phyloP scores from a whole-genome alignment of 257 asterid species.

The Forsythia viridissima region DNA sequence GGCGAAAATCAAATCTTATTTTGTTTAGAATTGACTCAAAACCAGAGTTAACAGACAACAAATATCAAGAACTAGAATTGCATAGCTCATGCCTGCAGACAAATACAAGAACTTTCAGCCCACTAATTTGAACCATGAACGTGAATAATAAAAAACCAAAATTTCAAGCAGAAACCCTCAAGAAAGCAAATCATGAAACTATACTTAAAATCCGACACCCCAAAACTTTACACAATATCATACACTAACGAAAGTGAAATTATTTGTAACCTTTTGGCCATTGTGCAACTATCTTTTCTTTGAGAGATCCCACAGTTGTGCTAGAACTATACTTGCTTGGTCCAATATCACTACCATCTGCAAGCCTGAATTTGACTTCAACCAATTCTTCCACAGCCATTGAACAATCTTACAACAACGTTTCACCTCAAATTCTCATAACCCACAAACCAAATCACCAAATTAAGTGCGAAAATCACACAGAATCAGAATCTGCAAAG shows the following conservation, averaged over 20 bases:
- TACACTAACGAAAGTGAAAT: background rate
- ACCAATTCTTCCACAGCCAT: slow-evolving; percentile 91
- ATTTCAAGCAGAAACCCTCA: background rate
- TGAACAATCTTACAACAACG: slow-evolving; percentile 23
- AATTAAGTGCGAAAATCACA: background rate
- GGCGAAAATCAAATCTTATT: background rate
- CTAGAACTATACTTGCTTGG: slow-evolving; percentile 71
- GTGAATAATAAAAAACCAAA: background rate
- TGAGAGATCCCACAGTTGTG: slow-evolving; percentile 73
- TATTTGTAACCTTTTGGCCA: slow-evolving; percentile 81
- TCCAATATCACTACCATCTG: slow-evolving; percentile 94
- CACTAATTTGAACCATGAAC: background rate
- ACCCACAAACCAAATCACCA: slow-evolving; percentile 32
- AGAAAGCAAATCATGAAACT: background rate
- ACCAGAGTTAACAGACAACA: background rate
- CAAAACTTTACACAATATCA: background rate
- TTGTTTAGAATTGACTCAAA: background rate
- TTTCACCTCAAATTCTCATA: slow-evolving; percentile 36
- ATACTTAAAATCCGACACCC: background rate
- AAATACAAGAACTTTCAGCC: background rate
- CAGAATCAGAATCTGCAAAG: slow-evolving; percentile 1
- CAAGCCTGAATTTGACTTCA: slow-evolving; percentile 88
- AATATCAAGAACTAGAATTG: background rate
- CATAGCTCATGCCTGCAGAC: background rate
- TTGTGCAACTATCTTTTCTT: slow-evolving; percentile 78